These are phyloP conservation scores for Cryphonectria radicalis DNA, from an alignment of 2,329 filamentous ascomycete genomes.

Conservation along the genomic window DNA sequence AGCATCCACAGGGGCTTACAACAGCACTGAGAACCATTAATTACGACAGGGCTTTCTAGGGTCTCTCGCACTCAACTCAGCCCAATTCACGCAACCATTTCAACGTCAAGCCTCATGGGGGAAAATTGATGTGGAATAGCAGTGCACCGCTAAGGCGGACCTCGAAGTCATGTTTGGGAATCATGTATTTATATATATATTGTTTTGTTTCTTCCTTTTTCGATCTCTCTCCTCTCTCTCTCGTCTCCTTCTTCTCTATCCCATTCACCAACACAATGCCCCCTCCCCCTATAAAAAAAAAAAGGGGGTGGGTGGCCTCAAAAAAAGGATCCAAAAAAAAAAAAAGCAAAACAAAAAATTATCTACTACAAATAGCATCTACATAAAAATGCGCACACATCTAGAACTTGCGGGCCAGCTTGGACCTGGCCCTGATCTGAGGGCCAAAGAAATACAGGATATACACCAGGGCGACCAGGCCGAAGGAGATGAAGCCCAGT, in stretches of 20 bases:
- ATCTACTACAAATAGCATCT: not conserved
- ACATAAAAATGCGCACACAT: too few relatives aligned
- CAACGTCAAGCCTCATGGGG: not conserved
- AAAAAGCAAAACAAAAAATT: not conserved
- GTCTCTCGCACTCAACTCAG: not conserved
- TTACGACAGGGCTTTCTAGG: not conserved
- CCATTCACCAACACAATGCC: not conserved
- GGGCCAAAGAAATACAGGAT: constrained; percentile 46
- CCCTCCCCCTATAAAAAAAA: too few relatives aligned
- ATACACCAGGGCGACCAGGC: constrained; percentile 45
- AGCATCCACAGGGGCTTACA: not conserved
- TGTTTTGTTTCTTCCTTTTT: not conserved
- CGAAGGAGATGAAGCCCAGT: constrained; percentile 45
- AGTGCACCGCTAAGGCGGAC: not conserved
- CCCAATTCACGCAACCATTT: not conserved
- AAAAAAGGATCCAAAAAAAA: not conserved
- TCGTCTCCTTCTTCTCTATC: not conserved
- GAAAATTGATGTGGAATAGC: not conserved
- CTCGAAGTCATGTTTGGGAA: not conserved
- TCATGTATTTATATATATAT: not conserved
- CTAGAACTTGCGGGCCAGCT: constrained; percentile 39
- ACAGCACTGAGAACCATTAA: not conserved
- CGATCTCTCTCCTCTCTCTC: not conserved
- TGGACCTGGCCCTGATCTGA: constrained; percentile 39
- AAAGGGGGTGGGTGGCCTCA: too few relatives aligned